These are phyloP conservation scores for Epichloe baconii DNA, from an alignment of 2,329 filamentous ascomycete genomes.

Conservation along the genomic window DNA sequence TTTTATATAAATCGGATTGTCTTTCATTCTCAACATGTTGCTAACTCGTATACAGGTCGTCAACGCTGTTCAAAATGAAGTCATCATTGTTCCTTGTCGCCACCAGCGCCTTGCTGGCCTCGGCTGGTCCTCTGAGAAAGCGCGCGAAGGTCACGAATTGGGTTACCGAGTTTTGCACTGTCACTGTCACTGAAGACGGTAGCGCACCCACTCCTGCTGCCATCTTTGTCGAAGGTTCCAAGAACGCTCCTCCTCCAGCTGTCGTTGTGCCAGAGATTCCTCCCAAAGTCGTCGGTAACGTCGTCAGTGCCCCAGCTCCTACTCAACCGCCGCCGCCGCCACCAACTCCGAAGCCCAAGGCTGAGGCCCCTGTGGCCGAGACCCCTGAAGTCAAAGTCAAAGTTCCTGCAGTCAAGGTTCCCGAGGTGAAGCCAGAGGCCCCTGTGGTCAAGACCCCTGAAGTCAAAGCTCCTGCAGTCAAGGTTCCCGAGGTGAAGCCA, in stretches of 20 bases:
- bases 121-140: slow-evolving; percentile 30
- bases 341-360: slow-evolving; percentile 2
- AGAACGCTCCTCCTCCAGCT: slow-evolving; percentile 2
- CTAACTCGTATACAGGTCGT: not conserved
- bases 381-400: not conserved
- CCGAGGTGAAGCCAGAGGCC: too few relatives aligned
- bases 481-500: not conserved
- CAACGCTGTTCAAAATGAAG: slow-evolving; percentile 28
- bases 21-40: not conserved
- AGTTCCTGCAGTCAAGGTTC: not conserved
- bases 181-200: slow-evolving; percentile 27
- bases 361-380: not conserved
- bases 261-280: not conserved
- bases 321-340: slow-evolving; percentile 2
- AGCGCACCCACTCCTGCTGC: not conserved
- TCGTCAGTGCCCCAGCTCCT: not conserved
- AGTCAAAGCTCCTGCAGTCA: not conserved
- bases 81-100: slow-evolving; percentile 31
- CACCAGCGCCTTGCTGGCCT: slow-evolving; percentile 31
- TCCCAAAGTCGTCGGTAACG: not conserved
- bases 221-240: slow-evolving; percentile 4
- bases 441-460: not conserved
- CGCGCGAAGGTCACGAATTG: slow-evolving; percentile 26
- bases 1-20: not conserved
- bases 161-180: slow-evolving; percentile 29